These are phyloP conservation scores for Alternaria tenuissima DNA, from an alignment of 2,329 filamentous ascomycete genomes.

Conservation along the genomic window DNA sequence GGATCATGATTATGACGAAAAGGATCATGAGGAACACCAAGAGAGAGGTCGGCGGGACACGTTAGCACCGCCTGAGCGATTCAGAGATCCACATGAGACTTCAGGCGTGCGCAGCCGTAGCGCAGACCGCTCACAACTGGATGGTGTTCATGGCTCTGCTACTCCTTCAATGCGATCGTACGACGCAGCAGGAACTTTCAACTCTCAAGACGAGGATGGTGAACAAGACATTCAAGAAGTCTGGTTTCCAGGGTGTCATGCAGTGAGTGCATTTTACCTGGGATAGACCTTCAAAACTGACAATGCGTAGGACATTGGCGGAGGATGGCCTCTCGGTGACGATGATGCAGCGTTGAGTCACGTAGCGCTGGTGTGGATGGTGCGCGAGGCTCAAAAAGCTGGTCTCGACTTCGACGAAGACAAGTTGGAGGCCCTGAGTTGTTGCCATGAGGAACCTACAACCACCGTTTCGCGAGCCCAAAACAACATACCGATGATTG, in stretches of 20 bases:
- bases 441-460: constrained; percentile 57
- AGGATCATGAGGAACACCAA: constrained; percentile 12
- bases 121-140: constrained; percentile 33
- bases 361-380: constrained; percentile 75
- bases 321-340: constrained; percentile 70
- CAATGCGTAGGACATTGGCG: constrained; percentile 68
- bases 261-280: constrained; percentile 42
- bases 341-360: constrained; percentile 70
- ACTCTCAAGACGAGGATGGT: constrained; percentile 50
- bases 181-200: constrained; percentile 32
- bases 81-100: constrained; percentile 45
- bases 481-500: constrained; percentile 41
- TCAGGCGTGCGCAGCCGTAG: constrained; percentile 45
- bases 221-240: constrained; percentile 80
- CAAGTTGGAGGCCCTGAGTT: constrained; percentile 73
- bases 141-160: constrained; percentile 21
- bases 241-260: constrained; percentile 82
- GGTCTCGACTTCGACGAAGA: constrained; percentile 74
- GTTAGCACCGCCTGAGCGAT: constrained; percentile 41
- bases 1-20: constrained; percentile 20
- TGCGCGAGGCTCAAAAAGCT: constrained; percentile 69
- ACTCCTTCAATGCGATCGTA: constrained; percentile 45
- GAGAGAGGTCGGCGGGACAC: constrained; percentile 35
- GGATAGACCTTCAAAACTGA: constrained; percentile 12
- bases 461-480: not conserved